phyloP scores from a whole-genome alignment of 768 basidiomycete genomes.

The Lactifluus pinguis region DNA sequence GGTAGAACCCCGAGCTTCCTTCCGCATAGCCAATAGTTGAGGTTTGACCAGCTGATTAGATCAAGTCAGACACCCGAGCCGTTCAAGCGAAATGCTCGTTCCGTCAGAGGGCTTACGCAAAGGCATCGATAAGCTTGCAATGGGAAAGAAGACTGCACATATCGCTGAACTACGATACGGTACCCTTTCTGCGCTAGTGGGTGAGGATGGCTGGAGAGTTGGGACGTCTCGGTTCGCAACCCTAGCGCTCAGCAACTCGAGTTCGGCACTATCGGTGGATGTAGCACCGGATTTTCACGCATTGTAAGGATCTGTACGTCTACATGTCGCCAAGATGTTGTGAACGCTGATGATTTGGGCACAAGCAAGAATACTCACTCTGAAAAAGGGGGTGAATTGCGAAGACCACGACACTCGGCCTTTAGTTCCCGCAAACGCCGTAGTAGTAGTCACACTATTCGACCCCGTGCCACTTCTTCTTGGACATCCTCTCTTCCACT shows the following conservation, averaged over 20 bases:
- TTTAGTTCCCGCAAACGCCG: too few species aligned
- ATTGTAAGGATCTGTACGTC: conserved; percentile 30
- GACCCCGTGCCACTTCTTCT: too few species aligned
- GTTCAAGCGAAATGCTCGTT: background rate
- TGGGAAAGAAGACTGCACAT: conserved; percentile 86
- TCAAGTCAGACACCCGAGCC: background rate
- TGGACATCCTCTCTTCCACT: conserved; percentile 26
- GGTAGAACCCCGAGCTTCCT: conserved; percentile 30
- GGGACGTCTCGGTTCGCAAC: conserved; percentile 67
- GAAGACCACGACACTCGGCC: conserved; percentile 10
- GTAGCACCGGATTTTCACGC: conserved; percentile 25
- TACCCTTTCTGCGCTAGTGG: conserved; percentile 58
- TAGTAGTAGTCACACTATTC: too few species aligned
- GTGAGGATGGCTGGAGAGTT: conserved; percentile 63
- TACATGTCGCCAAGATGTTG: conserved; percentile 48
- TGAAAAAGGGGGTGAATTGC: conserved; percentile 71
- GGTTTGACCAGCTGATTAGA: too few species aligned
- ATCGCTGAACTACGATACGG: conserved; percentile 84
- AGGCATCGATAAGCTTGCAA: conserved; percentile 83
- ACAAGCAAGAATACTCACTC: conserved; percentile 42
- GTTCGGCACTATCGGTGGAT: conserved; percentile 47
- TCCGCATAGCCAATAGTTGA: too few species aligned
- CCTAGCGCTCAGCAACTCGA: conserved; percentile 47
- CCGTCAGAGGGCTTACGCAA: conserved; percentile 53
- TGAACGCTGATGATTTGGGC: conserved; percentile 30